Evolutionary conservation across 179 eudicot species (phyloP).

Genomic region (Gypsophila paniculata): DNA sequence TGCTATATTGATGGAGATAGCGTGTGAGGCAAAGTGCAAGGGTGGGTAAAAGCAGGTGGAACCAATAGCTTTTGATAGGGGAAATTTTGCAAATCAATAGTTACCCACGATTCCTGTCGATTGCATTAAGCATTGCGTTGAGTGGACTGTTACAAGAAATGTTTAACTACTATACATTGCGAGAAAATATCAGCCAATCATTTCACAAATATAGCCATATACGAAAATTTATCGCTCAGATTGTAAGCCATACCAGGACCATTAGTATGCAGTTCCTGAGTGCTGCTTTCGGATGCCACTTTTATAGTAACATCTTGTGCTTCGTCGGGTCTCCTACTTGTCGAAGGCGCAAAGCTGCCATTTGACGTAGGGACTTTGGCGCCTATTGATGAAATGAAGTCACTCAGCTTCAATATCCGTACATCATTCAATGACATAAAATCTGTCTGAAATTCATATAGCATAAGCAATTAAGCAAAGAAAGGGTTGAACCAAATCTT

Average conservation of each 20-base stretch:
- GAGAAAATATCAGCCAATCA: too few relatives aligned
- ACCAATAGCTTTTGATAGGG: too few relatives aligned
- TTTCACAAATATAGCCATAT: neutral
- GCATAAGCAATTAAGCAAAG: neutral
- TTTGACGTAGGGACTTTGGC: neutral
- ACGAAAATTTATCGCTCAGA: neutral
- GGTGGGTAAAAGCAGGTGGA: too few relatives aligned
- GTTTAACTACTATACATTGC: too few relatives aligned
- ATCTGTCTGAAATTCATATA: slow-evolving; percentile 53
- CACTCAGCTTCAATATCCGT: slow-evolving; percentile 53
- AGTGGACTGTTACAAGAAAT: too few relatives aligned
- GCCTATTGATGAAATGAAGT: slow-evolving; percentile 30
- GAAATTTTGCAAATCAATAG: too few relatives aligned
- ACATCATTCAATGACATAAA: slow-evolving; percentile 63
- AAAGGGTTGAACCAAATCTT: neutral
- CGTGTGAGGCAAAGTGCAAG: neutral
- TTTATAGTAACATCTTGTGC: slow-evolving; percentile 20
- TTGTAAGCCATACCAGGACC: slow-evolving; percentile 31
- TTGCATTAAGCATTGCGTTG: too few relatives aligned
- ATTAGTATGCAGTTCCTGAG: slow-evolving; percentile 24
- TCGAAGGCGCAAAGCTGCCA: slow-evolving; percentile 15
- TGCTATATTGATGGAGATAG: neutral
- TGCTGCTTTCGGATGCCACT: slow-evolving; percentile 24
- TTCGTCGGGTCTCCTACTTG: slow-evolving; percentile 15
- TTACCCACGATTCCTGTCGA: too few relatives aligned